Evolutionary conservation across 1,284 basidiomycete species (phyloP), one percentile per base, ranked within the genome.

Genomic region (Trichosporon coremiiforme): DNA sequence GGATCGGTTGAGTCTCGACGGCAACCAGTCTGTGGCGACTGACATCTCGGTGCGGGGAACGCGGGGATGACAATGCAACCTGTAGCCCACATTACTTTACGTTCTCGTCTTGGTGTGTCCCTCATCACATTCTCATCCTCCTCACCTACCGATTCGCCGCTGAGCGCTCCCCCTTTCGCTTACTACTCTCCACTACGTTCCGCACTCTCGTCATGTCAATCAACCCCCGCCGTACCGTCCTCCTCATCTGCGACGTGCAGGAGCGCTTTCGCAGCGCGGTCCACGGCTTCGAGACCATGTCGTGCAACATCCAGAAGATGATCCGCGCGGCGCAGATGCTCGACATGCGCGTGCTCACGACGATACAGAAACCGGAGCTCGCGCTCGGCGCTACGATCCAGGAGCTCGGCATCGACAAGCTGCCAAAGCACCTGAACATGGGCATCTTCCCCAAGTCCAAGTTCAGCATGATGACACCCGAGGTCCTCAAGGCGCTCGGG

Each of bases 221-320:
- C 68, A 72, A 76, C 73, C 78, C 77, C 9, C 68, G 66, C 33
- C 75, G 76, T 66, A 90, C 90, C 12, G 79, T 90, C 33, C 88
- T 95, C 84, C 87, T 94, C 70, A 84, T 92, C 41, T 94, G 92
- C 81, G 93, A 95, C 81, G 83, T 94, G 1, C 92, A 94, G 82
- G 86, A 87, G 13, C 87, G 87, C 70, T 92, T 94, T 84, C 85
- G 92, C 41, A 65, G 72, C 10, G 79, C 80, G 2, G 90, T 93
- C 75, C 84, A 89, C 76, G 89, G 87, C 47, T 94, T 90, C 78
- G 88, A 91, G 60, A 86, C 89, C 75, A 86, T 95, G 73, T 86
- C 91, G 33, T 75, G 83, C 29, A 91, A 89, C 0, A 86, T 88
- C 29, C 88, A 87, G 80, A 93, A 92, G 82, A 88, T 94, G 86